These are phyloP conservation scores for Fusarium globosum DNA, from an alignment of 2,329 filamentous ascomycete species.

Conservation along the genomic window DNA sequence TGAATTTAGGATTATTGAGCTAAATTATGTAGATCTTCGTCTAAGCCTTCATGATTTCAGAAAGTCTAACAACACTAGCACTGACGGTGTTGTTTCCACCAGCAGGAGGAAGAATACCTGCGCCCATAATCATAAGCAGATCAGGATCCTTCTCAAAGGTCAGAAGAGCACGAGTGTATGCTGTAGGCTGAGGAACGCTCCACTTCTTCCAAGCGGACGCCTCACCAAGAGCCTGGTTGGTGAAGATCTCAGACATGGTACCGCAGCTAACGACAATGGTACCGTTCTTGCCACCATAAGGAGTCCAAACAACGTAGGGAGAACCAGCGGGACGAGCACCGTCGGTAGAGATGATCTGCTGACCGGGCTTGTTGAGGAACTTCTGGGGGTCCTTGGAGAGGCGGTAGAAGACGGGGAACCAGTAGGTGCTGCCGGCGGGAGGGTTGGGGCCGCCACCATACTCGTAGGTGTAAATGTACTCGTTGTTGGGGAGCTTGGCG, in stretches of 20 bases:
- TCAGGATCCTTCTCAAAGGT: slow-evolving; percentile 51
- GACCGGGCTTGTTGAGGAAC: slow-evolving; percentile 49
- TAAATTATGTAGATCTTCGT: accelerated
- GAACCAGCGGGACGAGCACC: slow-evolving; percentile 52
- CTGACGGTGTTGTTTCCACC: slow-evolving; percentile 58
- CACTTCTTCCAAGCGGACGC: slow-evolving; percentile 52
- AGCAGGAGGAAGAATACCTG: slow-evolving; percentile 56
- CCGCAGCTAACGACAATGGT: slow-evolving; percentile 57
- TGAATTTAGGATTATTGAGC: not conserved
- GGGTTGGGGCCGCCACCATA: slow-evolving; percentile 59
- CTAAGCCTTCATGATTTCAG: slow-evolving; percentile 43
- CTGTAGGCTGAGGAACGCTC: slow-evolving; percentile 49
- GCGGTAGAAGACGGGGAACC: slow-evolving; percentile 60
- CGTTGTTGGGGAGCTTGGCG: slow-evolving; percentile 65
- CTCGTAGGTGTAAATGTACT: slow-evolving; percentile 71
- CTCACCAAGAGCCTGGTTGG: slow-evolving; percentile 55
- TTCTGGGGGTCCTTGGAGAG: slow-evolving; percentile 52
- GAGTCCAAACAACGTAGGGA: slow-evolving; percentile 58
- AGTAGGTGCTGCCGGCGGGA: slow-evolving; percentile 45
- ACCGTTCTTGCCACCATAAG: slow-evolving; percentile 57
- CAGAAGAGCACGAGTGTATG: slow-evolving; percentile 53
- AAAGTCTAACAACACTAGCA: slow-evolving; percentile 50
- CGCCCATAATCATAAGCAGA: slow-evolving; percentile 57
- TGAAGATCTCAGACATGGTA: slow-evolving; percentile 53
- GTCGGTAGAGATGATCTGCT: slow-evolving; percentile 49